phyloP scores from a whole-genome alignment of 129 eudicot genomes.

The Tagetes patula region DNA sequence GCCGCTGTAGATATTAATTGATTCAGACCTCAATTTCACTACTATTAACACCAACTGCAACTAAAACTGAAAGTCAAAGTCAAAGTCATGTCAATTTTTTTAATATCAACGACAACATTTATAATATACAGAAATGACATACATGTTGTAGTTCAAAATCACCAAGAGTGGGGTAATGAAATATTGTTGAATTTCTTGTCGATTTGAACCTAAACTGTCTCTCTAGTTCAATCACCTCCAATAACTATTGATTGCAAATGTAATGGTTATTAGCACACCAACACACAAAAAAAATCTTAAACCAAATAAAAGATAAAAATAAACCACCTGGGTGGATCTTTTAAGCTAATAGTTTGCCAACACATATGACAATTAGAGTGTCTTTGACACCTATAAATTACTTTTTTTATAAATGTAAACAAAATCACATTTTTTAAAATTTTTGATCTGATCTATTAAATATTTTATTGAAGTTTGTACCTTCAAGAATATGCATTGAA shows the following conservation, averaged over 20 bases:
- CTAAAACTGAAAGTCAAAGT: conserved; percentile 31
- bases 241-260: conserved; percentile 58
- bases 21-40: conserved; percentile 77
- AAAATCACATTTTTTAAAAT: neutral
- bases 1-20: conserved; percentile 84
- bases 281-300: conserved; percentile 4
- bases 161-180: conserved; percentile 68
- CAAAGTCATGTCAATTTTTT: neutral
- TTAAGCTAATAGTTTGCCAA: conserved; percentile 69
- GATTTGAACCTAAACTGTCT: conserved; percentile 49
- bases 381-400: conserved; percentile 70
- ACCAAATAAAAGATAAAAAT: neutral
- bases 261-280: conserved; percentile 11
- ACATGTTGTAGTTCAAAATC: conserved; percentile 78
- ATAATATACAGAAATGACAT: conserved; percentile 11
- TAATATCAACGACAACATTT: neutral
- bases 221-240: conserved; percentile 69
- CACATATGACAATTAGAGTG: conserved; percentile 91
- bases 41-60: conserved; percentile 55
- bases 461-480: conserved; percentile 26
- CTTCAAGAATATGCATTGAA: conserved; percentile 90
- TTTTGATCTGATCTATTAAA: neutral
- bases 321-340: conserved; percentile 62
- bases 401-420: neutral
- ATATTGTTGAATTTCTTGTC: conserved; percentile 58